phyloP scores from a whole-genome alignment of 2,329 filamentous ascomycete genomes.

The Paecilomyces sp. region DNA sequence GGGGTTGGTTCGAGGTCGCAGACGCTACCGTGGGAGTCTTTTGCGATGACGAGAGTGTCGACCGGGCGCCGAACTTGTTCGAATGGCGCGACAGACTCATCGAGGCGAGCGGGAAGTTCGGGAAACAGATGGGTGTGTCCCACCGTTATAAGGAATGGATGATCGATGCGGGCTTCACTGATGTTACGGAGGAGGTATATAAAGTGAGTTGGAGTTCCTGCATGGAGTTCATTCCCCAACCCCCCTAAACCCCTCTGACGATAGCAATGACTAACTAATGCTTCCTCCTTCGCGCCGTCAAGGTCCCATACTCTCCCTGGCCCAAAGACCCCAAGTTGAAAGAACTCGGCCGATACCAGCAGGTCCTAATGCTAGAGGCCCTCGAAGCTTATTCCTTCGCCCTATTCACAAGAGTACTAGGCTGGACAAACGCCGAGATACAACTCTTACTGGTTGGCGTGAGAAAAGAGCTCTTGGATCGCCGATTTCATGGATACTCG shows the following conservation, averaged over 20 bases:
- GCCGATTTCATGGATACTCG: conserved; percentile 21
- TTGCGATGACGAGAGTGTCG: conserved; percentile 10
- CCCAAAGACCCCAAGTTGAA: conserved; percentile 43
- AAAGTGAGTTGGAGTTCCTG: conserved; percentile 10
- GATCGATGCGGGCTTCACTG: conserved; percentile 18
- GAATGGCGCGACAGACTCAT: conserved; percentile 13
- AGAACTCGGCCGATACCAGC: conserved; percentile 34
- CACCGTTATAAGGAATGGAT: conserved; percentile 12
- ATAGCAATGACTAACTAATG: background rate
- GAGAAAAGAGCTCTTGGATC: conserved; percentile 23
- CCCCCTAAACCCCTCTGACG: too few relatives aligned
- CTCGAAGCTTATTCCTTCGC: conserved; percentile 17
- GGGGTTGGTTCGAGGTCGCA: conserved; percentile 15
- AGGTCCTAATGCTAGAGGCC: conserved; percentile 13
- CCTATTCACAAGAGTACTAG: conserved; percentile 21
- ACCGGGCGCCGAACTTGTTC: conserved; percentile 5
- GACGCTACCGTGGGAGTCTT: conserved; percentile 8
- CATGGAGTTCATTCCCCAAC: too few relatives aligned
- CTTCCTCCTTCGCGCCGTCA: background rate
- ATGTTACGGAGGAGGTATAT: conserved; percentile 15
- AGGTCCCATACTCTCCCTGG: conserved; percentile 15
- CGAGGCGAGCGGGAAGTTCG: conserved; percentile 13
- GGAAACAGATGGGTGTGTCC: conserved; percentile 14
- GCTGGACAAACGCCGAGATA: conserved; percentile 23
- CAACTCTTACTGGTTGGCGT: conserved; percentile 24